Evolutionary conservation across 2,329 filamentous ascomycete species (phyloP), one percentile per base, ranked within the genome.

Genomic region (Arthrinium phaeospermum): DNA sequence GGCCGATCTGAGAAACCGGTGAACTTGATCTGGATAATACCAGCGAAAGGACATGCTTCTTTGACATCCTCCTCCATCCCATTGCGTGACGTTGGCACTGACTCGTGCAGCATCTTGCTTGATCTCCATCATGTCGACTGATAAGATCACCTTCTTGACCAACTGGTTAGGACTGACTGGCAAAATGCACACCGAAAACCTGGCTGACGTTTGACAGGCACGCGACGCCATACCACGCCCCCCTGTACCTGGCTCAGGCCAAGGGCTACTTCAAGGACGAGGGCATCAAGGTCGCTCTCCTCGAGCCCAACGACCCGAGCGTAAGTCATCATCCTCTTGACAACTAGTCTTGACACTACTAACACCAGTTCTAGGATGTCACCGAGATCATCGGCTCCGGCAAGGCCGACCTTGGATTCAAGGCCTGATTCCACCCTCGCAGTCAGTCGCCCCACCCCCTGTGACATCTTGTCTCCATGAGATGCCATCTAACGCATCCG

Each of bases 1-100:
- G 77, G 77, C 78, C 79, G 81, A 81, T 91, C 91, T 93, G 91
- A 93, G 91, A 93, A 89, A 92, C 91, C 91, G 91, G 86, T 85
- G 88, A 93, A 94, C 92, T 94, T 94, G 92, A 93, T 93, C 91
- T 93, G 91, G 90, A 91, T 92, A 93, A 93, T 93, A 88, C 91
- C 91, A 93, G 92, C 92, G 92, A 91, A 94, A 94, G 92, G 90
- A 94, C 57, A 90, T 94, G 92, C 92, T 92, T 92, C 89, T 90
- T 90, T 87, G 84, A 82, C 81, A 81, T 80, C 79, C 57, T 41
- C 12, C 34, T 79, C 79, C 75, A 76, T 73, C 73, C 72, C 30
- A 27, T 37, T 14, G 10, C 3, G 69, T 47, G 47, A 61, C n/a
- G 19, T 30, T n/a, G 51, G 57, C 53, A 61, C 68, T 69, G 47